Percentiles rank a stretch among this genome's conserved stretches.
Evolutionary conservation across 192 early-diverging fungal genomes (phyloP).

Genomic region (Jimgerdemannia lactiflua): DNA sequence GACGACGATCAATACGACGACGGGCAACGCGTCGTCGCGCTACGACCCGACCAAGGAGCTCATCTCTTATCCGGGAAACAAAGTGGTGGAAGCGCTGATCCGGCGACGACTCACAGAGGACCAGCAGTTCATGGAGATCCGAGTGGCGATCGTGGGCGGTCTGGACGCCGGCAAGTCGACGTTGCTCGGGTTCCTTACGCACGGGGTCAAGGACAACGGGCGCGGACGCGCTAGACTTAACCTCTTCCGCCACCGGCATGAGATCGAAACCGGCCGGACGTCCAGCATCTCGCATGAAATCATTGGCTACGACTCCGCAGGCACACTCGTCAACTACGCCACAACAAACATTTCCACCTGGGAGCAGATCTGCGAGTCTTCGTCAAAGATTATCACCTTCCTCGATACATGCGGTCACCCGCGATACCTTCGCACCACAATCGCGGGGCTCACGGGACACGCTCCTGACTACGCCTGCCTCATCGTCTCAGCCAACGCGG

Average conservation of each 20-base stretch:
- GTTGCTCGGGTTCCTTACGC: conserved; percentile 75
- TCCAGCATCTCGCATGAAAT: conserved; percentile 85
- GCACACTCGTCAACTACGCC: conserved; percentile 74
- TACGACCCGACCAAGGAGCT: conserved; percentile 16
- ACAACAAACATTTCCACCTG: conserved; percentile 57
- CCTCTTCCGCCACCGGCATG: conserved; percentile 87
- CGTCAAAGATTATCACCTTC: conserved; percentile 79
- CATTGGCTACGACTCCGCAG: conserved; percentile 76
- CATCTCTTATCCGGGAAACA: conserved; percentile 30
- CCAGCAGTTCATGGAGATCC: conserved; percentile 72
- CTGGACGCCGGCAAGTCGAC: conserved; percentile 84
- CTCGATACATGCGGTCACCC: conserved; percentile 89
- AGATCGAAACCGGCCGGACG: conserved; percentile 90
- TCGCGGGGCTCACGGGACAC: conserved; percentile 86
- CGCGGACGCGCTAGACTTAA: conserved; percentile 80
- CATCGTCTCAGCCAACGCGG: conserved; percentile 69
- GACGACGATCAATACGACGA: conserved; percentile 10
- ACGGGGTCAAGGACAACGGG: conserved; percentile 85
- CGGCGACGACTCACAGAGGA: conserved; percentile 56
- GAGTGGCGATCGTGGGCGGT: conserved; percentile 82
- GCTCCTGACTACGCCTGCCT: conserved; percentile 89
- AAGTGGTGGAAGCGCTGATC: conserved; percentile 78
- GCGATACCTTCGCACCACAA: conserved; percentile 88
- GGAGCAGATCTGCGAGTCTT: conserved; percentile 78
- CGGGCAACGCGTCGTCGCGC: neutral